These are phyloP conservation scores for Tephrocybe rancida DNA, from an alignment of 768 basidiomycete genomes.

Conservation along the genomic window DNA sequence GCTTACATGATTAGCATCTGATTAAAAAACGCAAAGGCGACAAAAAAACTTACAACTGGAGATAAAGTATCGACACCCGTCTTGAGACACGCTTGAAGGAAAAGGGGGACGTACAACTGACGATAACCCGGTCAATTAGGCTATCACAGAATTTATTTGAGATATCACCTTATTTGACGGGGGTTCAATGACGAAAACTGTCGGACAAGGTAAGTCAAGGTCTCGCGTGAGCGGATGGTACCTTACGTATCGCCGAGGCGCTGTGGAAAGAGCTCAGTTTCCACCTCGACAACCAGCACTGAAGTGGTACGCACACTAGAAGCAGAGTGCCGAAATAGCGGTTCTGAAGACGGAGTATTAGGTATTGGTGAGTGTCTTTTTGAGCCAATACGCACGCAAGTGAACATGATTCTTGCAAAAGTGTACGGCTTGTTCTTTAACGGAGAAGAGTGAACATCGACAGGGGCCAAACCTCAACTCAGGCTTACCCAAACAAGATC, in stretches of 20 bases:
- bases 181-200: slow-evolving; percentile 16
- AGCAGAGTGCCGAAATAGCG: slow-evolving; percentile 29
- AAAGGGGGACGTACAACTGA: slow-evolving; percentile 19
- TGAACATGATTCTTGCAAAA: slow-evolving; percentile 24
- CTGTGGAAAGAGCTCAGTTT: slow-evolving; percentile 6
- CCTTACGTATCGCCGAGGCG: slow-evolving; percentile 13
- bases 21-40: not conserved
- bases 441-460: not conserved
- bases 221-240: not conserved
- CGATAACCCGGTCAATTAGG: not conserved
- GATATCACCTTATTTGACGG: slow-evolving; percentile 16
- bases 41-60: slow-evolving; percentile 9
- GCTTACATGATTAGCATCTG: not conserved
- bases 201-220: not conserved
- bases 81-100: slow-evolving; percentile 1
- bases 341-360: slow-evolving; percentile 19
- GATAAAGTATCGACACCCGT: not conserved
- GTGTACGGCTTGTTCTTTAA: slow-evolving; percentile 24
- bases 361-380: not conserved
- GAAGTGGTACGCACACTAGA: slow-evolving; percentile 24
- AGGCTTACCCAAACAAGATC: slow-evolving; percentile 28
- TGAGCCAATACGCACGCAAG: slow-evolving; percentile 19
- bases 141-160: not conserved
- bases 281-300: not conserved
- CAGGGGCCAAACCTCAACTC: not conserved